Evolutionary conservation across 441 rosid genomes (phyloP).

Genomic region (Gossypium lobatum): DNA sequence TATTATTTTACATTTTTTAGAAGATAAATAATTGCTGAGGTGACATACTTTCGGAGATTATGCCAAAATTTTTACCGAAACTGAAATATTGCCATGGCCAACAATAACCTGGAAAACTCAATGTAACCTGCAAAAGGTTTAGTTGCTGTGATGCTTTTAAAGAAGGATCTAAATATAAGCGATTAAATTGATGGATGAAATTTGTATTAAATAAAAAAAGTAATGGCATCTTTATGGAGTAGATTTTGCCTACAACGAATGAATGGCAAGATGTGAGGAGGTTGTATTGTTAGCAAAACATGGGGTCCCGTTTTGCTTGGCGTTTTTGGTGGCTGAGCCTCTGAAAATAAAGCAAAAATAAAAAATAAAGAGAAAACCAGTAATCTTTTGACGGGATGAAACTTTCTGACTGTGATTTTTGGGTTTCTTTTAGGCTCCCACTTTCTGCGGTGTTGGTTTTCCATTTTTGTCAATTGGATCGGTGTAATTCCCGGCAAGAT

Average conservation of each 20-base stretch:
- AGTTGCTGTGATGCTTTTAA: no score
- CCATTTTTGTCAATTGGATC: slow-evolving; percentile 2
- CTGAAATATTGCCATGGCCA: no score
- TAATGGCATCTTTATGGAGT: background rate
- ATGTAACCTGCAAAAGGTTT: no score
- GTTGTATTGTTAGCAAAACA: background rate
- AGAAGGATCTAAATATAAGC: no score
- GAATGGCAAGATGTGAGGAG: background rate
- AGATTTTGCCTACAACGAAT: background rate
- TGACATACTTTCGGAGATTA: no score
- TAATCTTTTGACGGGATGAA: background rate
- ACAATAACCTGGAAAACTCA: no score
- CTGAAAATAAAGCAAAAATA: background rate
- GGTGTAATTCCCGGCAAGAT: slow-evolving; percentile 12
- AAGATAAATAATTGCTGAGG: no score
- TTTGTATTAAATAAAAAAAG: no score
- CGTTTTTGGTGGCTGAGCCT: slow-evolving; percentile 44
- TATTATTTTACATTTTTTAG: no score
- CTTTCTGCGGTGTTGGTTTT: background rate
- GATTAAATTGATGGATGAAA: no score
- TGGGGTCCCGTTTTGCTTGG: slow-evolving; percentile 26
- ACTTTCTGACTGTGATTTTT: background rate
- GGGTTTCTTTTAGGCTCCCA: background rate
- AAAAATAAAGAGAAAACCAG: slow-evolving; percentile 1
- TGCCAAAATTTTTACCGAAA: no score